Evolutionary conservation across 164 flowering plant species (phyloP), one percentile per base, ranked within the genome.

Genomic region (Brasenia schreberi): DNA sequence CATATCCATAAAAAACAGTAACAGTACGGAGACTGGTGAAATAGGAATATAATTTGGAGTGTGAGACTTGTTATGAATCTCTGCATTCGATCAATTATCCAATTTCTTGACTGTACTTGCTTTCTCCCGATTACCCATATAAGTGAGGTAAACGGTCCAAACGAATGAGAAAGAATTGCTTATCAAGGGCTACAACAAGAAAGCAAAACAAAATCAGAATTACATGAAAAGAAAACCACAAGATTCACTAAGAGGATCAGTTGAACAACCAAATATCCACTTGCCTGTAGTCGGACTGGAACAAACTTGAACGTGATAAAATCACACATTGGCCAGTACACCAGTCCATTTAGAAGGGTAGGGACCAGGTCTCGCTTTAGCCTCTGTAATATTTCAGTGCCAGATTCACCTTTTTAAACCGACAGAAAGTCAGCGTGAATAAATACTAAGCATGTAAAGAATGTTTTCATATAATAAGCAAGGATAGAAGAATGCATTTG

Each of bases 71-170:
- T 33, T 33, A 2, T 23, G 27, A 2, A 33, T 33, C 39, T 6
- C 12, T 49, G 56, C 56, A 9, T 49, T 9, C 16, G 4, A 49
- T 68, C 69, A 65, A 67, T 62, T 70, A 42, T 43, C 19, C 19
- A 66, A n/a, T 33, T 43, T 42, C 63, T 71, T 64, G 11, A 61
- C 67, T 18, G 72, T 4, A 56, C 39, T 68, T n/a, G 72, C 85
- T 85, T 85, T 90, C 76, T 79, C 72, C 63, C 83, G 80, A 77
- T 82, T 81, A 60, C 91, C 98, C 96, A 85, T 90, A 79, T 90
- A 93, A 9, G 98, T 93, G 73, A 93, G 67, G 66, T 90, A 90
- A 65, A 93, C 75, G 12, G 88, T 86, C 98, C 98, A 93, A 66
- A 87, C 27, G 71, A 82, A 93, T 23, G 98, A 67, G 77, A 86